These are phyloP conservation scores for Chenopodium album DNA, from an alignment of 148 eudicot species.

Conservation along the genomic window DNA sequence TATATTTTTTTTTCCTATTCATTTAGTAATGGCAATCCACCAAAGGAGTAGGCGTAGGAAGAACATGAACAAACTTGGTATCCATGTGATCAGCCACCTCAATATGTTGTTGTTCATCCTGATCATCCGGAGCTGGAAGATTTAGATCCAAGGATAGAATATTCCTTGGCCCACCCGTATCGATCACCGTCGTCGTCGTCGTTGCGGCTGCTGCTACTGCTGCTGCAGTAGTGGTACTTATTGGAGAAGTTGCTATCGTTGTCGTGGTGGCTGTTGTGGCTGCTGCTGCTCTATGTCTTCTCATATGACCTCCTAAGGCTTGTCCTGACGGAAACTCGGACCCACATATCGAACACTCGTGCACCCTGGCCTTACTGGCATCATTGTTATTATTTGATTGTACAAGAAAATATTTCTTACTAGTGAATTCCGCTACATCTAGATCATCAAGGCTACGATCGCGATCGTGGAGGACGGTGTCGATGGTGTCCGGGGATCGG, in stretches of 20 bases:
- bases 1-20: background rate
- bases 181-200: constrained; percentile 17
- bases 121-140: constrained; percentile 74
- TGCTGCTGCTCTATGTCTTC: constrained; percentile 55
- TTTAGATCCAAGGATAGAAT: constrained; percentile 66
- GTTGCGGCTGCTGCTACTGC: background rate
- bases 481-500: background rate
- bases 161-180: constrained; percentile 19
- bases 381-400: background rate
- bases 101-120: constrained; percentile 5
- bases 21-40: constrained; percentile 35
- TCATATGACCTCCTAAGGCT: constrained; percentile 96
- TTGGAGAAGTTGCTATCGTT: too few relatives aligned
- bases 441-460: background rate
- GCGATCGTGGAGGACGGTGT: background rate
- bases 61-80: constrained; percentile 33
- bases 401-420: background rate
- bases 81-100: constrained; percentile 17
- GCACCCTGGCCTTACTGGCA: constrained; percentile 39
- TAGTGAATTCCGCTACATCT: background rate
- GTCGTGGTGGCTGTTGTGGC: background rate
- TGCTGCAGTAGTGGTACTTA: too few relatives aligned
- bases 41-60: constrained; percentile 31
- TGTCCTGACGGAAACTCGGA: constrained; percentile 84
- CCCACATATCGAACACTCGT: constrained; percentile 89